Evolutionary conservation across 2,329 filamentous ascomycete species (phyloP).

Genomic region (Cadophora malorum): DNA sequence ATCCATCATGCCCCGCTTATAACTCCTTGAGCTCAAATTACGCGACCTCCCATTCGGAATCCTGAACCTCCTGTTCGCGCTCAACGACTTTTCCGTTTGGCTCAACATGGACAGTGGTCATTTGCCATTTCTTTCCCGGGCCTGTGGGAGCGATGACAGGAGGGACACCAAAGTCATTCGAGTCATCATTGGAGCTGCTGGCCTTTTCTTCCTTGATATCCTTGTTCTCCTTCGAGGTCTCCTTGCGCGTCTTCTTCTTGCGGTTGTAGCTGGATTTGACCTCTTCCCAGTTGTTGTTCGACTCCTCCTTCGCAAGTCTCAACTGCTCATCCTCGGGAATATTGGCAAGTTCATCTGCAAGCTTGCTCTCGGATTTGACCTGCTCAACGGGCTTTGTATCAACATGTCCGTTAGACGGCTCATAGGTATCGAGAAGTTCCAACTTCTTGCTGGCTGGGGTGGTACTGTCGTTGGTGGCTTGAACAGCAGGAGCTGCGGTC

Average conservation of each 20-base stretch:
- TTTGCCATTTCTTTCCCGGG: conserved; percentile 39
- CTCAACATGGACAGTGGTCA: conserved; percentile 32
- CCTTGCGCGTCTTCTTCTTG: conserved; percentile 40
- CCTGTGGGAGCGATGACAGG: conserved; percentile 34
- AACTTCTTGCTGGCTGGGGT: conserved; percentile 47
- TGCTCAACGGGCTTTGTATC: conserved; percentile 33
- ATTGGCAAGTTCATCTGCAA: conserved; percentile 42
- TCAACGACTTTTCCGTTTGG: conserved; percentile 33
- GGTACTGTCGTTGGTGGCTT: conserved; percentile 27
- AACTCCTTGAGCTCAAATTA: conserved; percentile 26
- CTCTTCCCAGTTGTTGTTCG: conserved; percentile 63
- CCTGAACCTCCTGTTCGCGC: conserved; percentile 36
- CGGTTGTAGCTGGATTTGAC: conserved; percentile 53
- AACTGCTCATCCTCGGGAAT: conserved; percentile 69
- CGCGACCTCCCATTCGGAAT: conserved; percentile 45
- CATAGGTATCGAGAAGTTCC: conserved; percentile 65
- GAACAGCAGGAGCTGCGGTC: conserved; percentile 46
- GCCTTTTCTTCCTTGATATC: conserved; percentile 43
- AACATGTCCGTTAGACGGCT: conserved; percentile 48
- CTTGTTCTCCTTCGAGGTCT: conserved; percentile 44
- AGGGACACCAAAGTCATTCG: conserved; percentile 34
- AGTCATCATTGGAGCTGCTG: conserved; percentile 36
- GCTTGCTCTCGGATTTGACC: conserved; percentile 35
- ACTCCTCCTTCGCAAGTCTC: conserved; percentile 58
- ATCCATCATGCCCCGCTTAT: background rate